Conservation (phyloP, 1,139 yeast genomes). For the Blastobotrys ciferrii region DNA sequence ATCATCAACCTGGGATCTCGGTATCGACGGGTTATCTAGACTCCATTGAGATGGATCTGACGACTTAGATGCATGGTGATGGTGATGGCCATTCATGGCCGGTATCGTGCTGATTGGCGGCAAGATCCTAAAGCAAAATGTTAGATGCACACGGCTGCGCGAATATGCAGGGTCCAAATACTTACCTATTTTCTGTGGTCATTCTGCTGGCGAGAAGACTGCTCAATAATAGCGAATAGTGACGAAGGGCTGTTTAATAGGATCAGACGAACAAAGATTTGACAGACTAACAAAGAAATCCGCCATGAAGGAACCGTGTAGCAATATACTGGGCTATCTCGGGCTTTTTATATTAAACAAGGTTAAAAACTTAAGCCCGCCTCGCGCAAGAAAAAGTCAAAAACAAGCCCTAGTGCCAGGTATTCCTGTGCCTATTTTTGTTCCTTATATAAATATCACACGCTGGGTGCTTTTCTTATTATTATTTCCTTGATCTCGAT, state of each 20-base stretch:
- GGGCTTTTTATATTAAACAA: neutral
- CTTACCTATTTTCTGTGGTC: conserved; percentile 3
- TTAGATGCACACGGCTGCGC: conserved; percentile 1
- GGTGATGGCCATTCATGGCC: conserved; percentile 1
- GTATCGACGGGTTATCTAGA: conserved; percentile 5
- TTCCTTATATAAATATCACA: neutral
- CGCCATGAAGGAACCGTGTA: neutral
- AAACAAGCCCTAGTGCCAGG: neutral
- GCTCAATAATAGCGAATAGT: neutral
- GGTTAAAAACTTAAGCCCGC: neutral
- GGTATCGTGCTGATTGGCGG: conserved; percentile 1
- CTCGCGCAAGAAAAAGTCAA: neutral
- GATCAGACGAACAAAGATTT: neutral
- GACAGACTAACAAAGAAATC: neutral
- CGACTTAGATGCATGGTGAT: neutral
- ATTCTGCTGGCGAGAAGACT: neutral
- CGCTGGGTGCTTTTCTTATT: neutral
- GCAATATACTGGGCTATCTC: neutral
- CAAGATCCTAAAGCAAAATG: neutral
- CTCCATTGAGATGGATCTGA: conserved; percentile 10
- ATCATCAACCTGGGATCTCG: conserved; percentile 4
- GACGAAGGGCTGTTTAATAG: neutral
- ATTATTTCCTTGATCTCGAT: conserved; percentile 7
- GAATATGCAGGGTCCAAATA: neutral
- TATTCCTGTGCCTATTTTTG: neutral